These are phyloP conservation scores for Candida insectalens DNA, from an alignment of 805 yeast genomes.

Conservation along the genomic window DNA sequence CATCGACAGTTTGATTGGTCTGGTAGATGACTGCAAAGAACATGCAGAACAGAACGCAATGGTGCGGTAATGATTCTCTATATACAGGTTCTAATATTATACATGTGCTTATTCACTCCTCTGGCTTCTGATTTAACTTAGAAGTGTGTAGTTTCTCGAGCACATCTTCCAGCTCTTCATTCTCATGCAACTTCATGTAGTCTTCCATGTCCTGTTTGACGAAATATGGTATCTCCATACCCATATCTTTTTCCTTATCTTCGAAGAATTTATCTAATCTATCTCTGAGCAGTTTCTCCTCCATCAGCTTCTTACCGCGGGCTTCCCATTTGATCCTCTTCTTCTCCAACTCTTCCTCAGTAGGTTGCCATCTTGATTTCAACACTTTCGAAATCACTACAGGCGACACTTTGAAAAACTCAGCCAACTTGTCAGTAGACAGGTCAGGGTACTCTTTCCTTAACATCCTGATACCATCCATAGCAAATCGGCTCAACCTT, in stretches of 20 bases:
- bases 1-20: constrained; percentile 19
- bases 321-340: constrained; percentile 42
- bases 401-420: constrained; percentile 62
- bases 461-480: constrained; percentile 51
- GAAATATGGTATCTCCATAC: constrained; percentile 21
- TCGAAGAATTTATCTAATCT: constrained; percentile 19
- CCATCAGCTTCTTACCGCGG: constrained; percentile 29
- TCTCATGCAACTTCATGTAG: constrained; percentile 15
- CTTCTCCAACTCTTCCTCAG: constrained; percentile 37
- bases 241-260: constrained; percentile 18
- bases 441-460: constrained; percentile 48
- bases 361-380: constrained; percentile 69
- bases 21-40: constrained; percentile 11
- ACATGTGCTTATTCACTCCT: background rate
- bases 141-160: constrained; percentile 16
- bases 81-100: background rate
- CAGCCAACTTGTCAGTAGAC: constrained; percentile 48
- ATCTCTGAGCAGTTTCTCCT: constrained; percentile 14
- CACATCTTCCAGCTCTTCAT: constrained; percentile 13
- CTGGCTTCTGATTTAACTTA: constrained; percentile 6
- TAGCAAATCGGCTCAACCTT: constrained; percentile 57
- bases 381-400: constrained; percentile 76
- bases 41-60: constrained; percentile 1
- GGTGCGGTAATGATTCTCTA: background rate
- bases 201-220: constrained; percentile 18